Percentiles rank a stretch among this genome's conserved stretches.
These are phyloP conservation scores for Aspergillus spinulosporus DNA, from an alignment of 2,329 filamentous ascomycete genomes.

Conservation along the genomic window DNA sequence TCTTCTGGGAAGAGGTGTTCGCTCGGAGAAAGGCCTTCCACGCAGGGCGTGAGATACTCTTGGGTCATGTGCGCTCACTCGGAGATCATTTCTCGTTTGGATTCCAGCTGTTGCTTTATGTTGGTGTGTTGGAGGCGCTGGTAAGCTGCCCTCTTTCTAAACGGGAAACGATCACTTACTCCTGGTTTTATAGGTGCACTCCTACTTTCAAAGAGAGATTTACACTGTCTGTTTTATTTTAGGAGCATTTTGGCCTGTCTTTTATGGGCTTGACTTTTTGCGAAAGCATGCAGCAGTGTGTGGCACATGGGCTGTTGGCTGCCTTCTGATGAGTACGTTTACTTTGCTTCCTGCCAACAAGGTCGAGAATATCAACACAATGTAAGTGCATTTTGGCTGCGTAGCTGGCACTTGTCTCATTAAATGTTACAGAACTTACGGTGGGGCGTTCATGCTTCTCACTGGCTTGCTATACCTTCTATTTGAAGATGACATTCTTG, in stretches of 20 bases:
- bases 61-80: constrained; percentile 66
- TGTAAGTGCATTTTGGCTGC: constrained; percentile 58
- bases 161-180: neutral
- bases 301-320: constrained; percentile 72
- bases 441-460: constrained; percentile 74
- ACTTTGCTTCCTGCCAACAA: constrained; percentile 88
- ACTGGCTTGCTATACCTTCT: constrained; percentile 76
- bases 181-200: constrained; percentile 66
- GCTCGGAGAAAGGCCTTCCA: constrained; percentile 69
- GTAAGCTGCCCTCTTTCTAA: constrained; percentile 47
- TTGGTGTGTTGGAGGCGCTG: constrained; percentile 76
- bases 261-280: constrained; percentile 73
- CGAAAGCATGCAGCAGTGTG: constrained; percentile 64
- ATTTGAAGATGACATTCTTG: constrained; percentile 68
- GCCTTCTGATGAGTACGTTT: constrained; percentile 82
- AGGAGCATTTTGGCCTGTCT: constrained; percentile 73
- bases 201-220: constrained; percentile 87
- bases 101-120: constrained; percentile 65
- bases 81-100: constrained; percentile 59
- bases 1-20: constrained; percentile 96
- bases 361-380: constrained; percentile 70
- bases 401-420: neutral
- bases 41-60: constrained; percentile 66
- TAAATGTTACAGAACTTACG: constrained; percentile 59
- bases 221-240: constrained; percentile 77